Percentiles rank a stretch among this genome's conserved stretches.
phyloP scores from a whole-genome alignment of 495 filamentous ascomycete species.

The Annulohypoxylon bovei region DNA sequence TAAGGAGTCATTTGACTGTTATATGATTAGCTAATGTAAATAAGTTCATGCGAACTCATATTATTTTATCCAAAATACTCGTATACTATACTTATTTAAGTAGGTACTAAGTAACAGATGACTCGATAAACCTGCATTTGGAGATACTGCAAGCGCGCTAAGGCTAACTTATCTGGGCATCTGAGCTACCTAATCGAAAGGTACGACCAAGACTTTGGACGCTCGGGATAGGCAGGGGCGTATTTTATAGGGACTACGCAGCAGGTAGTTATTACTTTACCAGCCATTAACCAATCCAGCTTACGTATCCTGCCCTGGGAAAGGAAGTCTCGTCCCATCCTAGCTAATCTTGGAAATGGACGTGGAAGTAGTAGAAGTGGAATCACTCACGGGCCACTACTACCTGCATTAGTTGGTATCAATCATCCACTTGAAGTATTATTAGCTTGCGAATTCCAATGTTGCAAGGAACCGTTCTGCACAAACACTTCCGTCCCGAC shows the following conservation, averaged over 20 bases:
- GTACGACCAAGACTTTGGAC: not conserved
- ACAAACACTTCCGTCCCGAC: conserved; percentile 34
- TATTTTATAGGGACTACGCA: not conserved
- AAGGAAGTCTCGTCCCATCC: conserved; percentile 5
- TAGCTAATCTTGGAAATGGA: not conserved
- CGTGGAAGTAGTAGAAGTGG: not conserved
- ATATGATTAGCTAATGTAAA: conserved; percentile 1
- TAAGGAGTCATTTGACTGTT: not conserved
- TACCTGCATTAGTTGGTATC: conserved; percentile 39
- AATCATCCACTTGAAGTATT: conserved; percentile 12
- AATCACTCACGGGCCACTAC: conserved; percentile 23
- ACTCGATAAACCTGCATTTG: conserved; percentile 3
- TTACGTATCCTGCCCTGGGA: not conserved
- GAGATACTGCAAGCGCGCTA: conserved; percentile 6
- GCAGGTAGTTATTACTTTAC: not conserved
- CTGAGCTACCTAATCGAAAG: not conserved
- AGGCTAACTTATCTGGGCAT: not conserved
- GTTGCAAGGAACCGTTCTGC: conserved; percentile 20
- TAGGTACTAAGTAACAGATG: not conserved
- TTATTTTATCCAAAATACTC: not conserved
- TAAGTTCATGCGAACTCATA: not conserved
- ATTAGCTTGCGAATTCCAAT: conserved; percentile 6
- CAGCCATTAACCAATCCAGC: not conserved
- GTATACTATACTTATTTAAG: not conserved
- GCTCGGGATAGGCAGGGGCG: conserved; percentile 11